A percentile compares a stretch with the other conserved stretches of the same genome.
These are phyloP conservation scores for Syzygium grande DNA, from an alignment of 345 rosid species.

Conservation along the genomic window DNA sequence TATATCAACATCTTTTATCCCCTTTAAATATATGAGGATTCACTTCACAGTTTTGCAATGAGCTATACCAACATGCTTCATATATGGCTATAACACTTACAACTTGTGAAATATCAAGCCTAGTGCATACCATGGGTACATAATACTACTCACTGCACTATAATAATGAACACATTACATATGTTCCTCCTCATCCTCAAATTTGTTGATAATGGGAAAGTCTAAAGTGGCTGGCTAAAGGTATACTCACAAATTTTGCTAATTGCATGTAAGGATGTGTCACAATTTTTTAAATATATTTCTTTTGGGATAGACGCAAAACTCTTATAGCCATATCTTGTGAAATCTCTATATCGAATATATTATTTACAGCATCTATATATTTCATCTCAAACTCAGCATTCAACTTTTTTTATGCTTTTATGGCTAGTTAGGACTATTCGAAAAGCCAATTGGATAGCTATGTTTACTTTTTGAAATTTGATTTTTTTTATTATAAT, in stretches of 20 bases:
- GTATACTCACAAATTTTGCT: not conserved
- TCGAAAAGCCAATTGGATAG: not conserved
- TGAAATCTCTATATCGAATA: not conserved
- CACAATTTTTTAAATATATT: not conserved
- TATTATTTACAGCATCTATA: not conserved
- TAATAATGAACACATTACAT: not conserved
- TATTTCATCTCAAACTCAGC: not conserved
- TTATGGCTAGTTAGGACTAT: not conserved
- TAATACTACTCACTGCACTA: not conserved
- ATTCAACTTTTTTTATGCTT: not conserved
- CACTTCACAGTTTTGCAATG: not conserved
- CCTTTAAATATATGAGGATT: not conserved
- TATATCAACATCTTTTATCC: not conserved
- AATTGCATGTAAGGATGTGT: not conserved
- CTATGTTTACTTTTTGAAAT: not conserved
- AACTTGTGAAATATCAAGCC: not conserved
- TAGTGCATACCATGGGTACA: no score
- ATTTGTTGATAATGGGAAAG: not conserved
- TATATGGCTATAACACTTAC: not conserved
- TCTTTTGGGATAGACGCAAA: not conserved
- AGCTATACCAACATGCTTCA: not conserved
- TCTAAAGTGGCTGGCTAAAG: not conserved
- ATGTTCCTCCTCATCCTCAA: not conserved
- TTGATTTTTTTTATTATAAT: not conserved
- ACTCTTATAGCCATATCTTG: not conserved